A percentile compares a stretch with the other conserved stretches of the same genome.
Conservation (phyloP, 2,329 filamentous ascomycete species). For the Fusarium sp. region DNA sequence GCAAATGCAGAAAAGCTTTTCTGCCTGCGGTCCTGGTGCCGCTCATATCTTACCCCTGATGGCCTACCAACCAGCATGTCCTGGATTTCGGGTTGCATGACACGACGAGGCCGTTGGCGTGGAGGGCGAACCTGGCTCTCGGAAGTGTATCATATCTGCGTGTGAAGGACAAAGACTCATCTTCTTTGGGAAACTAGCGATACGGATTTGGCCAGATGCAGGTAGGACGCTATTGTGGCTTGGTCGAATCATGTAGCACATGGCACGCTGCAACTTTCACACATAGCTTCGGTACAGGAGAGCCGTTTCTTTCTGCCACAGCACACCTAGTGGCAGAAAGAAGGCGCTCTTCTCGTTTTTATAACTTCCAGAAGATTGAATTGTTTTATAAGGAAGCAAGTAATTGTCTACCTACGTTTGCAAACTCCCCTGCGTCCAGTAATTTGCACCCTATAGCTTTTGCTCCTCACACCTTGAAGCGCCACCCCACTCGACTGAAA, state of each 20-base stretch:
- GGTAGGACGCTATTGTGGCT: background rate
- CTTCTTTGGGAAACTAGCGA: background rate
- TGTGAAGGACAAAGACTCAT: background rate
- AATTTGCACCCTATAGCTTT: background rate
- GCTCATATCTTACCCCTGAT: background rate
- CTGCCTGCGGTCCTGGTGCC: background rate
- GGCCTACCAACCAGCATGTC: background rate
- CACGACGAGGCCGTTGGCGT: background rate
- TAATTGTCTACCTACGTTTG: background rate
- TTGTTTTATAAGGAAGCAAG: background rate
- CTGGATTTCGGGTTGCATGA: background rate
- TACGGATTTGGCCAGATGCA: background rate
- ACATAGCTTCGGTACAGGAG: background rate
- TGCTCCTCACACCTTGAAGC: background rate
- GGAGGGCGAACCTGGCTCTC: background rate
- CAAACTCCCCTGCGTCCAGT: background rate
- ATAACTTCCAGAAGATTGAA: background rate
- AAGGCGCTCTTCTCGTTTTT: background rate
- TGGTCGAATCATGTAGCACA: background rate
- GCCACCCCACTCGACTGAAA: background rate
- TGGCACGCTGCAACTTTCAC: background rate
- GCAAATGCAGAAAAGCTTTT: background rate
- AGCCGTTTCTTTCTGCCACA: background rate
- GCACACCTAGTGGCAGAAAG: background rate
- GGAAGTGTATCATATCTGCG: background rate